Evolutionary conservation across 192 early-diverging fungal genomes (phyloP).

Genomic region (Coemansia sp.): DNA sequence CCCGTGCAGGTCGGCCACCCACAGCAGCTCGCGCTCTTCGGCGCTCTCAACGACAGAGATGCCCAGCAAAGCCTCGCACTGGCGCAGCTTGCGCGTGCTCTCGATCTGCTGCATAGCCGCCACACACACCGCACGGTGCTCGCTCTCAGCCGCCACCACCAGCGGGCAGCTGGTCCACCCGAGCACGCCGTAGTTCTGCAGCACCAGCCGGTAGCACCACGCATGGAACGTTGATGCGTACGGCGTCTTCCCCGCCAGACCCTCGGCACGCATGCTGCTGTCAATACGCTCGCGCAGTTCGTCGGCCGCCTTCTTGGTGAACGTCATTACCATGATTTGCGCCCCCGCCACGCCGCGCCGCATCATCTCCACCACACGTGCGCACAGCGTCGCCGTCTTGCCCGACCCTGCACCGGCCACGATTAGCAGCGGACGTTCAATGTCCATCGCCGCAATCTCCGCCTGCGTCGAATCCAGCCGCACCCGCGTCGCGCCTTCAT

Average conservation of each 20-base stretch:
- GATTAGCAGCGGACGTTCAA: conserved; percentile 37
- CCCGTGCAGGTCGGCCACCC: conserved; percentile 2
- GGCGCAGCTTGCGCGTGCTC: conserved; percentile 26
- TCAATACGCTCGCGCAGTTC: conserved; percentile 39
- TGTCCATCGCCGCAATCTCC: conserved; percentile 33
- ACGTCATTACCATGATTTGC: conserved; percentile 46
- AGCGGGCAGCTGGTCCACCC: conserved; percentile 16
- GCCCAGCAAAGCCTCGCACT: conserved; percentile 38
- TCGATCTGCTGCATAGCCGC: conserved; percentile 25
- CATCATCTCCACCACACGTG: conserved; percentile 43
- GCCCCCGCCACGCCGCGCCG: conserved; percentile 19
- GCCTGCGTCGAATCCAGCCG: conserved; percentile 28
- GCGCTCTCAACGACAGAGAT: not conserved
- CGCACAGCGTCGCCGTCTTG: conserved; percentile 46
- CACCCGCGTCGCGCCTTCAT: not conserved
- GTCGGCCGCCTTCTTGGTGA: conserved; percentile 49
- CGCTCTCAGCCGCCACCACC: conserved; percentile 30
- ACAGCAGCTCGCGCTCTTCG: not conserved
- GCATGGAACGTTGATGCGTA: conserved; percentile 46
- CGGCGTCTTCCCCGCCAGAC: conserved; percentile 6
- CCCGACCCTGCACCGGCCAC: conserved; percentile 48
- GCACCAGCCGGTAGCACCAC: conserved; percentile 40
- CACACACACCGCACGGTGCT: conserved; percentile 18
- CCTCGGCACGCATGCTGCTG: conserved; percentile 12
- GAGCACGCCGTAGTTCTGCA: conserved; percentile 11